phyloP scores from a whole-genome alignment of 1,284 basidiomycete genomes.

The Vanrija sp. region DNA sequence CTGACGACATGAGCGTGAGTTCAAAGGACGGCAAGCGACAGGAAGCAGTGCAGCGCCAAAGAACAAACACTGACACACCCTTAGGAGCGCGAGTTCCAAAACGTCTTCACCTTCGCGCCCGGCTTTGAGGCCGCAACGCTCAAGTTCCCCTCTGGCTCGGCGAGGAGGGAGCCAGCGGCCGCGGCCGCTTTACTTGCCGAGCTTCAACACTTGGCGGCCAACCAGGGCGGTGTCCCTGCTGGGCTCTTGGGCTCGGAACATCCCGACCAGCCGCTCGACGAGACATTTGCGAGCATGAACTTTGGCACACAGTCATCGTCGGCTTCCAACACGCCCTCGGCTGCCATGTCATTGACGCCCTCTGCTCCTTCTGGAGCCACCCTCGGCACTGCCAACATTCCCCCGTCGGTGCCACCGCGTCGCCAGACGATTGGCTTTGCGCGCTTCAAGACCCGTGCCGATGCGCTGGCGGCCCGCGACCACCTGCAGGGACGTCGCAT shows the following conservation, averaged over 20 bases:
- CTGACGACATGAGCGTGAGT: slow-evolving; percentile 94
- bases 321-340: slow-evolving; percentile 43
- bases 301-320: slow-evolving; percentile 36
- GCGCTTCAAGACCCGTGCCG: slow-evolving; percentile 82
- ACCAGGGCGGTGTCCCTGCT: slow-evolving; percentile 18
- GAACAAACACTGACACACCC: not conserved
- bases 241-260: slow-evolving; percentile 11
- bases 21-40: not conserved
- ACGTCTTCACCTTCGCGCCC: slow-evolving; percentile 94
- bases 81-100: slow-evolving; percentile 96
- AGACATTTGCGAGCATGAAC: slow-evolving; percentile 36
- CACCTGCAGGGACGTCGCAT: slow-evolving; percentile 84
- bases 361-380: slow-evolving; percentile 33
- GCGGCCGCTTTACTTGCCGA: slow-evolving; percentile 37
- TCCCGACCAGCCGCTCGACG: slow-evolving; percentile 28
- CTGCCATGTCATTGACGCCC: slow-evolving; percentile 54
- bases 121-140: slow-evolving; percentile 97
- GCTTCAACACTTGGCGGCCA: slow-evolving; percentile 35
- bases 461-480: slow-evolving; percentile 84
- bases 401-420: slow-evolving; percentile 32
- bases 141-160: slow-evolving; percentile 68
- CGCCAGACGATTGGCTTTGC: slow-evolving; percentile 98
- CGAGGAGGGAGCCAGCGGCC: slow-evolving; percentile 23
- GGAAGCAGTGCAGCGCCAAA: too few species aligned
- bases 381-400: slow-evolving; percentile 23